A percentile compares a stretch with the other conserved stretches of the same genome.
These are phyloP conservation scores for Monilinia fructigena DNA, from an alignment of 2,329 filamentous ascomycete species.

Conservation along the genomic window DNA sequence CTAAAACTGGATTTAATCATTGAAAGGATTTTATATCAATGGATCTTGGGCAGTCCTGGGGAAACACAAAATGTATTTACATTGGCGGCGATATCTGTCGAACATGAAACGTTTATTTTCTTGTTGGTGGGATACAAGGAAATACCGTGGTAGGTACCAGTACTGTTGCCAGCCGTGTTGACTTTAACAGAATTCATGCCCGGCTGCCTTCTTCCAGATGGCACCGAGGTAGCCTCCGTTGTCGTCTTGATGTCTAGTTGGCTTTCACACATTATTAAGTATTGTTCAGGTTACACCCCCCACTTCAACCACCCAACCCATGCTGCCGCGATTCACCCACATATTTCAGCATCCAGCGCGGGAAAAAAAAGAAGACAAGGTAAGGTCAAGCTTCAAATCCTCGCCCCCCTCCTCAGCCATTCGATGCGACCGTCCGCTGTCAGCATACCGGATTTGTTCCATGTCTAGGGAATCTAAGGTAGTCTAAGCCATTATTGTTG, in stretches of 20 bases:
- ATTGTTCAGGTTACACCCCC: background rate
- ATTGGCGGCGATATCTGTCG: background rate
- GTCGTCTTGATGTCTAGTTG: constrained; percentile 7
- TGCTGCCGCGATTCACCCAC: constrained; percentile 18
- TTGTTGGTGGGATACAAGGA: background rate
- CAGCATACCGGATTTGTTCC: constrained; percentile 12
- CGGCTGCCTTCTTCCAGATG: constrained; percentile 4
- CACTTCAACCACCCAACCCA: constrained; percentile 7
- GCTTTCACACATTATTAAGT: background rate
- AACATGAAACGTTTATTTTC: constrained; percentile 12
- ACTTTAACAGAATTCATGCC: constrained; percentile 10
- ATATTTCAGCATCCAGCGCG: constrained; percentile 12
- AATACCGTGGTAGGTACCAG: background rate
- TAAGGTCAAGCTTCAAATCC: constrained; percentile 8
- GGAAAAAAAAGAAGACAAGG: constrained; percentile 6
- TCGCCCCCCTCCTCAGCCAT: background rate
- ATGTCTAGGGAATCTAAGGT: background rate
- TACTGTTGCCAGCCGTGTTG: constrained; percentile 11
- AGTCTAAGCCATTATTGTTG: background rate
- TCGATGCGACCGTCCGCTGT: constrained; percentile 8
- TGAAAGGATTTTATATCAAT: background rate
- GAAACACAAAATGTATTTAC: constrained; percentile 3
- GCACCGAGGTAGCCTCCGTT: constrained; percentile 13
- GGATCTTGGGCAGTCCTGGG: constrained; percentile 1
- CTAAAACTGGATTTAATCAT: background rate